Percentiles rank a stretch among this genome's conserved stretches.
These are phyloP conservation scores for Russula sp. DNA, from an alignment of 768 basidiomycete species.

Conservation along the genomic window DNA sequence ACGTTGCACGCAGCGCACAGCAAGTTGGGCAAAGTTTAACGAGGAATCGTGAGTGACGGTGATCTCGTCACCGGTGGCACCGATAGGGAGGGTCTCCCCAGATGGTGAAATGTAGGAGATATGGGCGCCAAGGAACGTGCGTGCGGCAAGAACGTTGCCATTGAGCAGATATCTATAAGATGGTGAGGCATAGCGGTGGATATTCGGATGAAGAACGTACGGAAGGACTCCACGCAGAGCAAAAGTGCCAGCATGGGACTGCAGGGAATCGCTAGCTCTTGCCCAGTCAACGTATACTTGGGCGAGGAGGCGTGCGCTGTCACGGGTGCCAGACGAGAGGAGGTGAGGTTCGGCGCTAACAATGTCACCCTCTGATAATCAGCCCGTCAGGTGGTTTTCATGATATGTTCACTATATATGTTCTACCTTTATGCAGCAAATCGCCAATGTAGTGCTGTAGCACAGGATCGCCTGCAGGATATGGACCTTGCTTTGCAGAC, in stretches of 20 bases:
- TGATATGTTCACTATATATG: neutral
- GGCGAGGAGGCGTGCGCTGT: constrained; percentile 81
- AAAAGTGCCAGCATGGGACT: constrained; percentile 52
- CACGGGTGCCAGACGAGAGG: constrained; percentile 79
- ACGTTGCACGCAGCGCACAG: constrained; percentile 82
- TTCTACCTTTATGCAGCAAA: constrained; percentile 72
- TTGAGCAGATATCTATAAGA: constrained; percentile 65
- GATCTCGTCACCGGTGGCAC: constrained; percentile 49
- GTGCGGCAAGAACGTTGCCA: constrained; percentile 87
- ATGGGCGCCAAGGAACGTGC: constrained; percentile 86
- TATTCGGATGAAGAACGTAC: constrained; percentile 40
- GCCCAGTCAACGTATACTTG: constrained; percentile 84
- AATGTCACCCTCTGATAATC: constrained; percentile 60
- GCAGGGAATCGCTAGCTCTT: constrained; percentile 35
- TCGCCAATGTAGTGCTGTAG: constrained; percentile 90
- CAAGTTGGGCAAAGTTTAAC: constrained; percentile 89
- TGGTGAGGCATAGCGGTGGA: constrained; percentile 5
- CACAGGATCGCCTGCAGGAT: constrained; percentile 81
- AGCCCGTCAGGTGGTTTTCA: neutral
- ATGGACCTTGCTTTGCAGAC: constrained; percentile 72
- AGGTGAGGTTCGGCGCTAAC: constrained; percentile 76
- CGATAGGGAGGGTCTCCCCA: constrained; percentile 37
- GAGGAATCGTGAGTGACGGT: constrained; percentile 65
- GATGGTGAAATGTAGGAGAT: constrained; percentile 53
- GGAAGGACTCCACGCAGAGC: constrained; percentile 83